Evolutionary conservation across 163 green algal species (phyloP), one percentile per base, ranked within the genome.

Genomic region (Botryococcus braunii): DNA sequence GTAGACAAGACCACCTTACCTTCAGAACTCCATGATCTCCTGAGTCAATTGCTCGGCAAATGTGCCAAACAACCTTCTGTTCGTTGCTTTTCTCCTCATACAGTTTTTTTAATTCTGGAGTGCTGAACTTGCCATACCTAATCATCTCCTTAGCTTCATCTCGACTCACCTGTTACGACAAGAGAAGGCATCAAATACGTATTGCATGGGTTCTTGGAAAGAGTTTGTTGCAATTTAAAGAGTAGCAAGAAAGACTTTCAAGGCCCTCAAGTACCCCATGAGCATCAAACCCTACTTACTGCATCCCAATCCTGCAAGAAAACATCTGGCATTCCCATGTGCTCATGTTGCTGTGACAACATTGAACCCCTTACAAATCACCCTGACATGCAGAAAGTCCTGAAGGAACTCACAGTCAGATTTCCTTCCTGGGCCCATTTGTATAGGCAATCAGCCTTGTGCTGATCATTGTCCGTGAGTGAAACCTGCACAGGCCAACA

Each of bases 61-160:
- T 69, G 63, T 49, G 48, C 57, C 60, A 32, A 38, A 76, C 60
- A 4, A 41, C 65, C n/a, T 55, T 65, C 58, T 80, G 74, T 50
- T 69, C 32, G 21, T 60, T 50, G 34, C 46, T 38, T 27, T 68
- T 36, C 47, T 46, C 23, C 29, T 50, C 61, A 69, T 70, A 80
- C 29, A 81, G 46, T 48, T 60, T 43, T 37, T 61, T 43, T 50
- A 81, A 52, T 6, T 73, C 36, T 36, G 63, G 35, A 0, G 66
- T 27, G 34, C n/a, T n/a, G n/a, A 78, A n/a, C 3, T 17, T 49
- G 29, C 60, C 48, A 3, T 21, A 61, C 32, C 38, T 21, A 0
- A 81, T 9, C 59, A 75, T 75, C 38, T 81, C 71, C 0, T 32
- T 56, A 6, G 72, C 50, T 57, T 81, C 75, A 27, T 79, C 75